Percentiles rank a stretch among this genome's conserved stretches.
Evolutionary conservation across 2,329 filamentous ascomycete species (phyloP).

Genomic region (Ascocoryne sarcoides): DNA sequence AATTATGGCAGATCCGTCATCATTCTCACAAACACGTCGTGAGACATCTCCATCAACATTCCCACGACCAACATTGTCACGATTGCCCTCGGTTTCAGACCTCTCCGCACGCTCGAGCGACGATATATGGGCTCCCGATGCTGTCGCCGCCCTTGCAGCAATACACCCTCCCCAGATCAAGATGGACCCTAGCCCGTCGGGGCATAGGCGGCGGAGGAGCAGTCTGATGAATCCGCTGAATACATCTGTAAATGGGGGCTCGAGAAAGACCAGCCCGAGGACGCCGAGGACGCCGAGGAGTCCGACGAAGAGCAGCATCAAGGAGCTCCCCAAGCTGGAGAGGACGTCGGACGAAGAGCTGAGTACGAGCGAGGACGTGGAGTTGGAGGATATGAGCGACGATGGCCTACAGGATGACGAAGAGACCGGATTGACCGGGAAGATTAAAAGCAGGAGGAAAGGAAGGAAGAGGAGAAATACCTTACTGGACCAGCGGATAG

Average conservation of each 20-base stretch:
- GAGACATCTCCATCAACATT: background rate
- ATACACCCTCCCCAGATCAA: slow-evolving; percentile 12
- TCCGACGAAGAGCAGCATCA: slow-evolving; percentile 12
- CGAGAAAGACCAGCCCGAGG: slow-evolving; percentile 3
- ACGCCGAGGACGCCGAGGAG: slow-evolving; percentile 11
- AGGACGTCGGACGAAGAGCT: slow-evolving; percentile 22
- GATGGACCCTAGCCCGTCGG: slow-evolving; percentile 22
- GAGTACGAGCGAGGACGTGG: slow-evolving; percentile 41
- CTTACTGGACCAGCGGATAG: slow-evolving; percentile 61
- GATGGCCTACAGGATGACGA: slow-evolving; percentile 77
- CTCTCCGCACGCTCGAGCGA: slow-evolving; percentile 9
- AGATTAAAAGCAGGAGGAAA: slow-evolving; percentile 60
- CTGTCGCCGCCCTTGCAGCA: slow-evolving; percentile 15
- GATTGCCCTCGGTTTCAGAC: slow-evolving; percentile 12
- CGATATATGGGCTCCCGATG: slow-evolving; percentile 19
- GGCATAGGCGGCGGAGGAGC: slow-evolving; percentile 27
- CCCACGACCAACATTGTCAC: background rate
- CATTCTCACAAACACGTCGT: background rate
- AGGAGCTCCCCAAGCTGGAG: slow-evolving; percentile 15
- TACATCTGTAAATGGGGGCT: slow-evolving; percentile 1
- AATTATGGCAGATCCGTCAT: slow-evolving; percentile 1
- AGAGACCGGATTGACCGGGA: slow-evolving; percentile 74
- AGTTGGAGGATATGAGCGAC: slow-evolving; percentile 49
- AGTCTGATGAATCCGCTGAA: slow-evolving; percentile 25
- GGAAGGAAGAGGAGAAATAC: slow-evolving; percentile 58